Evolutionary conservation across 768 basidiomycete genomes (phyloP).

Genomic region (Favolaschia claudopus): DNA sequence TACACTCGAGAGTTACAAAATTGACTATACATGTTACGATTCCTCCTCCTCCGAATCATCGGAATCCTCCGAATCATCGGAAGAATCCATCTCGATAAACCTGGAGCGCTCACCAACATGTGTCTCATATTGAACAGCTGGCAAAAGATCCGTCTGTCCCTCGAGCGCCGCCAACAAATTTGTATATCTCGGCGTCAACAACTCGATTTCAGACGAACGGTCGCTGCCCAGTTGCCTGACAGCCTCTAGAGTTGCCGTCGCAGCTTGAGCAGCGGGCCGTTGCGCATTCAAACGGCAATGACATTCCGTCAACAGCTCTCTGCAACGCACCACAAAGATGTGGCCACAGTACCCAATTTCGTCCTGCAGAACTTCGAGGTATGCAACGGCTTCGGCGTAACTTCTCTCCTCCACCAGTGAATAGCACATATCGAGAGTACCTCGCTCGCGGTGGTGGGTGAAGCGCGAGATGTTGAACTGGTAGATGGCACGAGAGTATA

Average conservation of each 20-base stretch:
- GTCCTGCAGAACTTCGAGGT: slow-evolving; percentile 6
- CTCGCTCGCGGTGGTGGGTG: slow-evolving; percentile 12
- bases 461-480: background rate
- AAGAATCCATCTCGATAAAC: background rate
- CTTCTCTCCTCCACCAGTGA: slow-evolving; percentile 4
- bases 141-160: background rate
- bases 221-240: slow-evolving; percentile 1
- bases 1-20: too few relatives aligned
- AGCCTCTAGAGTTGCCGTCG: background rate
- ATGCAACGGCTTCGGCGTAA: slow-evolving; percentile 1
- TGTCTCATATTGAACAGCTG: background rate
- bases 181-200: slow-evolving; percentile 1
- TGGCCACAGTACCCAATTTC: background rate
- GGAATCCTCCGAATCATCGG: too few relatives aligned
- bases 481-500: slow-evolving; percentile 1
- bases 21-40: too few relatives aligned
- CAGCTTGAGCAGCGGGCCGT: slow-evolving; percentile 4
- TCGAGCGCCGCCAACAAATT: slow-evolving; percentile 9
- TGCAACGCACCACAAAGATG: slow-evolving; percentile 3
- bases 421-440: slow-evolving; percentile 7
- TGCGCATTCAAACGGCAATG: background rate
- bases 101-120: background rate
- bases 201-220: background rate
- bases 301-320: slow-evolving; percentile 4
- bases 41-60: too few relatives aligned